A percentile compares a stretch with the other conserved stretches of the same genome.
Conservation (phyloP, 257 asterid genomes). For the Anisodus tanguticus region DNA sequence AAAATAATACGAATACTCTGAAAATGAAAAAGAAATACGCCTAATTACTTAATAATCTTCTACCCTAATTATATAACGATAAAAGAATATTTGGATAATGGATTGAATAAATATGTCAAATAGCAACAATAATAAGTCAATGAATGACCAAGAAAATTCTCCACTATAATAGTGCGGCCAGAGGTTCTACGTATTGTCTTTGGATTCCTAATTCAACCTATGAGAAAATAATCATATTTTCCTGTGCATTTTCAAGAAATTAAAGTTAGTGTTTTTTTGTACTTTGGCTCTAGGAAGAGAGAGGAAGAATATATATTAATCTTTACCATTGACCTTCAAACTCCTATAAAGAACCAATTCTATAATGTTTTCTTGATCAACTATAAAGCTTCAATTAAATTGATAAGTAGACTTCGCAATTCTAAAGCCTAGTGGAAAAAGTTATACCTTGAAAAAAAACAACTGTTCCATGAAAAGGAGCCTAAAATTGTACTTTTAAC, state of each 20-base stretch:
- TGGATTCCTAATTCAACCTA: conserved; percentile 15
- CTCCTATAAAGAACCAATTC: background rate
- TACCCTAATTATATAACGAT: too few relatives aligned
- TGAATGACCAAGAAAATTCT: too few relatives aligned
- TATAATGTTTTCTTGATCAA: background rate
- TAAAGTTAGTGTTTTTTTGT: background rate
- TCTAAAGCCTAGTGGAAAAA: background rate
- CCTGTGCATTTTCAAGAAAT: background rate
- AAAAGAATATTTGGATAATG: too few relatives aligned
- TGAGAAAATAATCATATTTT: background rate
- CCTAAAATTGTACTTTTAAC: background rate
- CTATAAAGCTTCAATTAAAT: conserved; percentile 13
- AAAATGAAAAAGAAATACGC: too few relatives aligned
- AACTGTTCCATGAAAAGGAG: background rate
- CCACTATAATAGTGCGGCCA: background rate
- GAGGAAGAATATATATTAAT: background rate
- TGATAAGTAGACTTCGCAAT: background rate
- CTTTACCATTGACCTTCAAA: conserved; percentile 5
- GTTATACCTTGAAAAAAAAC: background rate
- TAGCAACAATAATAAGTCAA: too few relatives aligned
- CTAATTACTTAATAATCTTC: too few relatives aligned
- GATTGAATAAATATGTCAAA: too few relatives aligned
- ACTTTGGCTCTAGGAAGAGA: background rate
- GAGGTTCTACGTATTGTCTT: background rate
- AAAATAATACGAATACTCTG: too few relatives aligned